Evolutionary conservation across 2,329 filamentous ascomycete genomes (phyloP).

Genomic region (Colletotrichum tamarilloi): DNA sequence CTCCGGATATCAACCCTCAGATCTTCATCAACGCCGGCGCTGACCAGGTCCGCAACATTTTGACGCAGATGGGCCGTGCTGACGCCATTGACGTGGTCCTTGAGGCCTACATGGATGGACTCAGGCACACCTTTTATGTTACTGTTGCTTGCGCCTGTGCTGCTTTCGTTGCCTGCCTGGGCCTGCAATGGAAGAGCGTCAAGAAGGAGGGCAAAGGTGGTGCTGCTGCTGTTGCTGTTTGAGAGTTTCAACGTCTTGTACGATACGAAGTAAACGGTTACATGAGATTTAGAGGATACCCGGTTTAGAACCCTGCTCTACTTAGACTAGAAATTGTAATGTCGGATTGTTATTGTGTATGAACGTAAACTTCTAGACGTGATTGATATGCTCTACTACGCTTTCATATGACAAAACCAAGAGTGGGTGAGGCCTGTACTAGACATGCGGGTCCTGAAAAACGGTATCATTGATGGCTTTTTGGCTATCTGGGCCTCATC

Average conservation of each 20-base stretch:
- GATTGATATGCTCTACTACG: neutral
- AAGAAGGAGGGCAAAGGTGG: slow-evolving; percentile 53
- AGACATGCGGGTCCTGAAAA: too few relatives aligned
- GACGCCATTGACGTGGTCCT: slow-evolving; percentile 56
- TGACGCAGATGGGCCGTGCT: slow-evolving; percentile 53
- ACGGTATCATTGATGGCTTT: too few relatives aligned
- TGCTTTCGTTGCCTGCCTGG: slow-evolving; percentile 56
- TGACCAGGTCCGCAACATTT: slow-evolving; percentile 58
- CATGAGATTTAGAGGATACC: slow-evolving; percentile 18
- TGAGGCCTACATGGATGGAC: slow-evolving; percentile 59
- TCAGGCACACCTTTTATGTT: slow-evolving; percentile 64
- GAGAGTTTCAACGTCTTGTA: neutral
- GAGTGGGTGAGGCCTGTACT: too few relatives aligned
- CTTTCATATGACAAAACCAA: too few relatives aligned
- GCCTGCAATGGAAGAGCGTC: slow-evolving; percentile 65
- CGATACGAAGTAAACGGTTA: slow-evolving; percentile 9
- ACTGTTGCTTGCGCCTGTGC: slow-evolving; percentile 58
- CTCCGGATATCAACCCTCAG: slow-evolving; percentile 57
- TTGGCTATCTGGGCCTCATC: too few relatives aligned
- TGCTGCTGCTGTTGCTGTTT: slow-evolving; percentile 40
- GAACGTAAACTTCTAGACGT: neutral
- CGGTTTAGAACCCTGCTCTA: slow-evolving; percentile 9
- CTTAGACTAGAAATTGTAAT: slow-evolving; percentile 21
- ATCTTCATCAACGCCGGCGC: slow-evolving; percentile 65
- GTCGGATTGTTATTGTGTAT: neutral